A percentile compares a stretch with the other conserved stretches of the same genome.
These are phyloP conservation scores for Cephalotrichum gorgonifer DNA, from an alignment of 2,329 filamentous ascomycete species.

Conservation along the genomic window DNA sequence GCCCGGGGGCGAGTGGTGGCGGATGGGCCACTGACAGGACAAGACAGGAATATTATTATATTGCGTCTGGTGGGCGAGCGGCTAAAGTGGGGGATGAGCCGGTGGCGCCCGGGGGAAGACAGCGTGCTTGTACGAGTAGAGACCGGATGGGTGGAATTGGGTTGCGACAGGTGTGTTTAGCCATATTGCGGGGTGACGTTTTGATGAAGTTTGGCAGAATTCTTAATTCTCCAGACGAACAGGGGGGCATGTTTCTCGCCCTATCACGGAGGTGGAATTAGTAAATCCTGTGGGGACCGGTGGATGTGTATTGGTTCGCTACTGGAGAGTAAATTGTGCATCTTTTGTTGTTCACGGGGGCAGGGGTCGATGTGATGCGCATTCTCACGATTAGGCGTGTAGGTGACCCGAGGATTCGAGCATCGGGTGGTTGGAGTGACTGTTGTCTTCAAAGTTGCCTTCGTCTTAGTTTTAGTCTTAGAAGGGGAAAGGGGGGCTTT, in stretches of 20 bases:
- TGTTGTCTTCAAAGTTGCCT: too few species aligned
- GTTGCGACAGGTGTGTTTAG: not conserved
- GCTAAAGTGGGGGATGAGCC: constrained; percentile 4
- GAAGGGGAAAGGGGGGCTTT: too few species aligned
- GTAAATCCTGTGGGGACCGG: not conserved
- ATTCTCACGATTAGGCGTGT: too few species aligned
- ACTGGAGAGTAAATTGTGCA: not conserved
- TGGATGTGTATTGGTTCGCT: not conserved
- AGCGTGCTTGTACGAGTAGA: not conserved
- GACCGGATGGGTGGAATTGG: not conserved
- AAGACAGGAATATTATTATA: not conserved
- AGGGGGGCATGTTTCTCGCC: not conserved
- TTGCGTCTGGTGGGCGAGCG: not conserved
- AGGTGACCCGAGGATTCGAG: too few species aligned
- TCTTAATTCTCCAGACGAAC: not conserved
- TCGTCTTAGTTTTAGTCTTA: too few species aligned
- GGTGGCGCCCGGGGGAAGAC: not conserved
- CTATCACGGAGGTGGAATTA: not conserved
- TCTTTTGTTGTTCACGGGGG: too few species aligned
- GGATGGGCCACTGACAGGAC: not conserved
- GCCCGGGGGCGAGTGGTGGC: not conserved
- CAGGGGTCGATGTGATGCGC: too few species aligned
- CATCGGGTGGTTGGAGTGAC: too few species aligned
- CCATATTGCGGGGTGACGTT: constrained; percentile 3
- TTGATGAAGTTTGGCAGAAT: not conserved